Percentiles rank a stretch among this genome's conserved stretches.
These are phyloP conservation scores for Cucumis hystrix DNA, from an alignment of 306 rosid species.

Conservation along the genomic window DNA sequence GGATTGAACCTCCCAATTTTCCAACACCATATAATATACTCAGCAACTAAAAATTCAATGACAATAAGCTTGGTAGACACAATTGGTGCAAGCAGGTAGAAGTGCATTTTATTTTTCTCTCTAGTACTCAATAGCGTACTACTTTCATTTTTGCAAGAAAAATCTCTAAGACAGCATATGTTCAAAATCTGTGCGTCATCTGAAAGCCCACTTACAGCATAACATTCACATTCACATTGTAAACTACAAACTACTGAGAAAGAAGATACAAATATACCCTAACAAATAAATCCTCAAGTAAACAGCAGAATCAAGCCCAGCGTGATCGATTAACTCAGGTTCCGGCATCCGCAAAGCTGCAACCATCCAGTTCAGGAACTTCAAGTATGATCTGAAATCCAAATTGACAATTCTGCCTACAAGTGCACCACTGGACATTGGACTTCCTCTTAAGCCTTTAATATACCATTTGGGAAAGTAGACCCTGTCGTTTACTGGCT, in stretches of 20 bases:
- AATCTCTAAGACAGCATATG: neutral
- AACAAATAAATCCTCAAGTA: conserved; percentile 83
- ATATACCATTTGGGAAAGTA: conserved; percentile 98
- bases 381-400: conserved; percentile 64
- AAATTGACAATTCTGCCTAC: conserved; percentile 73
- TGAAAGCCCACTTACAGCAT: neutral
- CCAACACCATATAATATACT: neutral
- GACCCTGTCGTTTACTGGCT: conserved; percentile 89
- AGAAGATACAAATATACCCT: conserved; percentile 33
- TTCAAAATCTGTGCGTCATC: neutral
- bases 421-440: conserved; percentile 49
- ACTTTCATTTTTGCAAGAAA: neutral
- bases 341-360: conserved; percentile 93
- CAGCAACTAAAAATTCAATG: neutral
- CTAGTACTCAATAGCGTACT: neutral
- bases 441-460: conserved; percentile 76
- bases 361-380: conserved; percentile 88
- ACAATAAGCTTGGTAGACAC: neutral
- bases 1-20: neutral
- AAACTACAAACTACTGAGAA: neutral
- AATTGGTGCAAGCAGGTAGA: neutral
- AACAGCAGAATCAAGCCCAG: conserved; percentile 87
- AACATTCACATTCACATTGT: neutral
- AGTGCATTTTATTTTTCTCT: neutral
- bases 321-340: conserved; percentile 81